Conservation (phyloP, 345 rosid species). For the Anacardium occidentale region DNA sequence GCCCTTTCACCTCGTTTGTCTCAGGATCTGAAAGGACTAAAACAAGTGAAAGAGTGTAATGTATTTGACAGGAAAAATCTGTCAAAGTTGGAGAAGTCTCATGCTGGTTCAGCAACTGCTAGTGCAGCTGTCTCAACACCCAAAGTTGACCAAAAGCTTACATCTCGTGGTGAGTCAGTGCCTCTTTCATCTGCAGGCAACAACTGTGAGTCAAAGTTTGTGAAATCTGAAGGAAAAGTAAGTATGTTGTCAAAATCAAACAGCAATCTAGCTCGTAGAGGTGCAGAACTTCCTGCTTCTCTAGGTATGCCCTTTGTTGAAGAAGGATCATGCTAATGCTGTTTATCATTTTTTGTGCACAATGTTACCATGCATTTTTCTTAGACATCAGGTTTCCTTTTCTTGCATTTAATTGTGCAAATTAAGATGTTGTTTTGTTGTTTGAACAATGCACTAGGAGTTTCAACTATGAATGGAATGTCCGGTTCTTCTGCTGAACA, state of each 20-base stretch:
- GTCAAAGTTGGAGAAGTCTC: slow-evolving; percentile 39
- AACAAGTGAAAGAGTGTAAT: slow-evolving; percentile 53
- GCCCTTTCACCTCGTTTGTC: slow-evolving; percentile 45
- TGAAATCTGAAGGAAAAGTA: slow-evolving; percentile 59
- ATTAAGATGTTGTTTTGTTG: slow-evolving; percentile 5
- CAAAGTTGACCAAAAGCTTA: slow-evolving; percentile 55
- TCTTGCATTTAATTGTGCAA: not conserved
- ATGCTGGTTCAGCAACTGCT: slow-evolving; percentile 21
- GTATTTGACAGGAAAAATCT: slow-evolving; percentile 44
- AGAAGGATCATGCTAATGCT: slow-evolving; percentile 1
- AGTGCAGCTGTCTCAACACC: slow-evolving; percentile 40
- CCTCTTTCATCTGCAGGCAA: slow-evolving; percentile 41
- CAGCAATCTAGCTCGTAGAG: slow-evolving; percentile 48
- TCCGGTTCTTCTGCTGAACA: slow-evolving; percentile 43
- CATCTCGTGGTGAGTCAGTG: slow-evolving; percentile 47
- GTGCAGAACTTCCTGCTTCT: slow-evolving; percentile 39
- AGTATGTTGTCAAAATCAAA: slow-evolving; percentile 52
- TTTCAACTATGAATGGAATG: slow-evolving; percentile 39
- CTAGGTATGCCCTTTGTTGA: slow-evolving; percentile 53
- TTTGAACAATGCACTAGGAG: slow-evolving; percentile 43
- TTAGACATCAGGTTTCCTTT: slow-evolving; percentile 3
- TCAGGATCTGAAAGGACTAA: slow-evolving; percentile 57
- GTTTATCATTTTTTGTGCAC: not conserved
- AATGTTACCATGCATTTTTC: not conserved
- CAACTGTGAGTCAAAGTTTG: slow-evolving; percentile 51